Percentiles rank a stretch among this genome's conserved stretches.
Evolutionary conservation across 306 rosid genomes (phyloP).

Genomic region (Lathyrus oleraceus): DNA sequence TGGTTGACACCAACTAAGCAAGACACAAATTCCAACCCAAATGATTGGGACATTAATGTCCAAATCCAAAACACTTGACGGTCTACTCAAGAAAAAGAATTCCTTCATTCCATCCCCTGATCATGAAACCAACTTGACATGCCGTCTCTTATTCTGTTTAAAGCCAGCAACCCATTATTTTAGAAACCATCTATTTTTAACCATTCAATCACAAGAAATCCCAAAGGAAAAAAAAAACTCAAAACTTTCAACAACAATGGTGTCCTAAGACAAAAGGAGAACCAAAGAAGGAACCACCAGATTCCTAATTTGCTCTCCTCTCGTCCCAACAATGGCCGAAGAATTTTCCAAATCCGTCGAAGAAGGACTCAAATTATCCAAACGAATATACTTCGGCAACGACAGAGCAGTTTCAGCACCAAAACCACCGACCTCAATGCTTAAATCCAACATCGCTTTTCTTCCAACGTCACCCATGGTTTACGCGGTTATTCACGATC

Average conservation of each 20-base stretch:
- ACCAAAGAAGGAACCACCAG: not conserved
- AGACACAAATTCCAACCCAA: no score
- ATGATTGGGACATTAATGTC: no score
- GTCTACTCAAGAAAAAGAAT: no score
- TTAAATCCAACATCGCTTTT: not conserved
- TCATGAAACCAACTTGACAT: no score
- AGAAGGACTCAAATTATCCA: slow-evolving; percentile 2
- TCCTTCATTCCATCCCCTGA: no score
- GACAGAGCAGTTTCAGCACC: slow-evolving; percentile 1
- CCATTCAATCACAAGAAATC: not conserved
- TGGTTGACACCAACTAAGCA: no score
- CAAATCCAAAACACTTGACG: no score
- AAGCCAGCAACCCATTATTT: not conserved
- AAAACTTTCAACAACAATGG: not conserved
- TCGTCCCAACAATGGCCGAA: not conserved
- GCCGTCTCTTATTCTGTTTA: not conserved
- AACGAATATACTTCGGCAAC: slow-evolving; percentile 9
- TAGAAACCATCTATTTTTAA: not conserved
- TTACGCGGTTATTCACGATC: slow-evolving; percentile 67
- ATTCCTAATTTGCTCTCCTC: not conserved
- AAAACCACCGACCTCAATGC: not conserved
- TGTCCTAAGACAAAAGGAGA: not conserved
- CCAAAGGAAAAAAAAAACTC: not conserved
- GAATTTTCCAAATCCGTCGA: slow-evolving; percentile 18
- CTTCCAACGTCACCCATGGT: slow-evolving; percentile 72